A percentile compares a stretch with the other conserved stretches of the same genome.
Conservation (phyloP, 2,329 filamentous ascomycete genomes). For the Thelonectria blattea region DNA sequence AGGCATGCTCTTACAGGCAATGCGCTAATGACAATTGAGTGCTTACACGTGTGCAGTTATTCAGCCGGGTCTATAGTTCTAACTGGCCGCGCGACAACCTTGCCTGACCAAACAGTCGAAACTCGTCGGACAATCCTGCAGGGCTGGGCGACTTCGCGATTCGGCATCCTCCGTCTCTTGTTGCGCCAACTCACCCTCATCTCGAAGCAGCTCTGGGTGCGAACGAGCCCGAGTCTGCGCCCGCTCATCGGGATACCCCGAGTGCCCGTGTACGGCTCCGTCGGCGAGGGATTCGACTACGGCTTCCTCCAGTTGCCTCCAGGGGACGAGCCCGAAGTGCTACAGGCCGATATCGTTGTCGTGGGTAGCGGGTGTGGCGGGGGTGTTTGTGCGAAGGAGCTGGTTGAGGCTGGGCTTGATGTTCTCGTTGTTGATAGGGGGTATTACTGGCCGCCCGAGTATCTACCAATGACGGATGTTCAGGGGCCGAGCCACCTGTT, state of each 20-base stretch:
- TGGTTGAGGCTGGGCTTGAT: conserved; percentile 71
- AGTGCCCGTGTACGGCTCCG: neutral
- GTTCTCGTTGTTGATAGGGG: conserved; percentile 79
- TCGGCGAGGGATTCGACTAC: conserved; percentile 5
- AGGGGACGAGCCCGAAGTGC: conserved; percentile 51
- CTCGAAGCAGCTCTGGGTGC: conserved; percentile 7
- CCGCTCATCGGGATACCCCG: conserved; percentile 4
- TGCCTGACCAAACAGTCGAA: conserved; percentile 1
- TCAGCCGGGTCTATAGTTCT: conserved; percentile 3
- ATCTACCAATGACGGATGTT: conserved; percentile 67
- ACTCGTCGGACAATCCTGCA: conserved; percentile 6
- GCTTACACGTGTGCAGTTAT: neutral
- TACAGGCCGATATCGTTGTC: conserved; percentile 79
- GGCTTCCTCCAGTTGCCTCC: conserved; percentile 60
- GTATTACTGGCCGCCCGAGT: conserved; percentile 69
- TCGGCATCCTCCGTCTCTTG: neutral
- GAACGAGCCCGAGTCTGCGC: conserved; percentile 6
- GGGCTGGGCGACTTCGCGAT: conserved; percentile 4
- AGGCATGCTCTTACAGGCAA: neutral
- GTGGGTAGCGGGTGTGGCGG: conserved; percentile 83
- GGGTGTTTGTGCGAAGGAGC: conserved; percentile 74
- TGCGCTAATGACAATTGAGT: no score
- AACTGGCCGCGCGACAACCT: neutral
- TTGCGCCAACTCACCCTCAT: conserved; percentile 4
- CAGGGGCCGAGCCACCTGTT: conserved; percentile 11